Evolutionary conservation across 1,284 basidiomycete species (phyloP).

Genomic region (Sphaerobolus stellatus): DNA sequence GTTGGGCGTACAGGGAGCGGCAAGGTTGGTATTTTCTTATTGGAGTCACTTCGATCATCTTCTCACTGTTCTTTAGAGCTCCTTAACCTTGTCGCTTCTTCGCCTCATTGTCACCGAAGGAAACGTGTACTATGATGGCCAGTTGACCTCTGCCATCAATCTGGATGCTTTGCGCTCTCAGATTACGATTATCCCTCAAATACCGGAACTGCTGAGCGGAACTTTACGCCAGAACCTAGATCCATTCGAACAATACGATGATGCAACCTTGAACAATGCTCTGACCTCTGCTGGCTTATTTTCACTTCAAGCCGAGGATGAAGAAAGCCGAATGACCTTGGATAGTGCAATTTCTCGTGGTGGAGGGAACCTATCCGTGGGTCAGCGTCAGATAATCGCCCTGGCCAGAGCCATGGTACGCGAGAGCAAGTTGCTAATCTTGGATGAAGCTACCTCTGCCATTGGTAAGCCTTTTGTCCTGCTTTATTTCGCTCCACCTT

Average conservation of each 20-base stretch:
- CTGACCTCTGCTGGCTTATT: slow-evolving; percentile 56
- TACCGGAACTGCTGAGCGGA: slow-evolving; percentile 49
- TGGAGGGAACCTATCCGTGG: slow-evolving; percentile 65
- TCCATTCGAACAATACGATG: slow-evolving; percentile 56
- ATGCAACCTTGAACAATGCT: slow-evolving; percentile 56
- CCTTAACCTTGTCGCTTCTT: slow-evolving; percentile 38
- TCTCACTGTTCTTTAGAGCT: slow-evolving; percentile 42
- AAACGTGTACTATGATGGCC: slow-evolving; percentile 39
- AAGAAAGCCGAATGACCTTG: slow-evolving; percentile 31
- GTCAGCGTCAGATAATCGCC: slow-evolving; percentile 63
- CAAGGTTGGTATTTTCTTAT: slow-evolving; percentile 44
- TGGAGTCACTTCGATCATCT: not conserved
- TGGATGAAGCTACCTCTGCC: slow-evolving; percentile 47
- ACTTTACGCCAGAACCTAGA: slow-evolving; percentile 39
- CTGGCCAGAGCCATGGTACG: slow-evolving; percentile 52
- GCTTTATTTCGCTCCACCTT: no score
- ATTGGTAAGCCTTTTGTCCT: slow-evolving; percentile 25
- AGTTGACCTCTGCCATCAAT: slow-evolving; percentile 47
- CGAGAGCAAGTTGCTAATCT: slow-evolving; percentile 46
- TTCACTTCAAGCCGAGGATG: slow-evolving; percentile 46
- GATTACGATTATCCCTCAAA: slow-evolving; percentile 50
- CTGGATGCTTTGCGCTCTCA: slow-evolving; percentile 54
- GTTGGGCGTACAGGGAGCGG: slow-evolving; percentile 76
- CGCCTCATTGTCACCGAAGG: slow-evolving; percentile 59
- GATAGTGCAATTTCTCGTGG: slow-evolving; percentile 34